Evolutionary conservation across 345 rosid genomes (phyloP).

Genomic region (Lepidium didymum): DNA sequence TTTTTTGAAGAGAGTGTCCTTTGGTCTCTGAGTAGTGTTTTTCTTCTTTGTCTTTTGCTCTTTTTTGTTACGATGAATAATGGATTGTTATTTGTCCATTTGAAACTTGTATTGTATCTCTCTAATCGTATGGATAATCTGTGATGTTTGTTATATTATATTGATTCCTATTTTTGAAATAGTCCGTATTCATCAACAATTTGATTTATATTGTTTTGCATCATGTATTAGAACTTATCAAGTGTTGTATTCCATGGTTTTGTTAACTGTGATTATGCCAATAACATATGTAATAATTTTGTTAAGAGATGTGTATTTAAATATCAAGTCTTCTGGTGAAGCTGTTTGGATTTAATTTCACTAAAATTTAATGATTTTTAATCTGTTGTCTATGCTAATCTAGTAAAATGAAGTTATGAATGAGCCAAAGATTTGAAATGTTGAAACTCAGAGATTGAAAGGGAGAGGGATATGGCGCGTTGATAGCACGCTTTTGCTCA

Average conservation of each 20-base stretch:
- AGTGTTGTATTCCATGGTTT: neutral
- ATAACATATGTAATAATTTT: neutral
- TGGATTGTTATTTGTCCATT: conserved; percentile 2
- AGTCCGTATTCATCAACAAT: neutral
- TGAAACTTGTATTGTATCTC: conserved; percentile 9
- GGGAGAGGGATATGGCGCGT: conserved; percentile 9
- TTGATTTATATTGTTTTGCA: neutral
- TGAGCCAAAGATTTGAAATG: neutral
- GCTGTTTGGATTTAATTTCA: neutral
- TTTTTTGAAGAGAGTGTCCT: neutral
- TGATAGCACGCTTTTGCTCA: neutral
- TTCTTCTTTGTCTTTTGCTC: neutral
- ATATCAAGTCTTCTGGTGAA: too few relatives aligned
- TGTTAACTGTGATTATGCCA: neutral
- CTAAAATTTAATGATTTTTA: too few relatives aligned
- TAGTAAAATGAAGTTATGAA: neutral
- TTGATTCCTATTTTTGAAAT: neutral
- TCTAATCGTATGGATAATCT: conserved; percentile 13
- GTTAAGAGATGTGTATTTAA: neutral
- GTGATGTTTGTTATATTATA: neutral
- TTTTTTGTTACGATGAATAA: conserved; percentile 18
- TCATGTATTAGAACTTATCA: neutral
- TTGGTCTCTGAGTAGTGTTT: conserved; percentile 11
- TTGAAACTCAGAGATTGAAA: neutral
- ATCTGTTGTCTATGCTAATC: too few relatives aligned